A percentile compares a stretch with the other conserved stretches of the same genome.
Conservation (phyloP, 208 protist genomes). For the Acanthamoeba pearcei region DNA sequence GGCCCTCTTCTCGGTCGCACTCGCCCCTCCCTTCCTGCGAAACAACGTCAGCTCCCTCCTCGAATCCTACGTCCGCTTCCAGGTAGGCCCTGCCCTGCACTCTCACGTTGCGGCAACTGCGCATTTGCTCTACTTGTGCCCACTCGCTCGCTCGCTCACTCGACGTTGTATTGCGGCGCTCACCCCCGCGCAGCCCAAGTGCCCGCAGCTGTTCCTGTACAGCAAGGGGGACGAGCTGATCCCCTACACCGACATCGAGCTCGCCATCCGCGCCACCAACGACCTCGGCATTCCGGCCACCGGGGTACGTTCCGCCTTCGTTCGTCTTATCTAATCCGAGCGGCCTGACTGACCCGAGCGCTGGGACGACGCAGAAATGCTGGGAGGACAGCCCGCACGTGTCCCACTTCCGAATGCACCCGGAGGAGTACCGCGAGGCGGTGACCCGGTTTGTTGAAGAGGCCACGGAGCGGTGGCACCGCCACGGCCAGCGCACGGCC, state of each 20-base stretch:
- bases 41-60: slow-evolving; percentile 25
- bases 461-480: not conserved
- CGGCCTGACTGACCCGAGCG: not conserved
- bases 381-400: slow-evolving; percentile 62
- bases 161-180: not conserved
- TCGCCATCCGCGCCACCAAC: not conserved
- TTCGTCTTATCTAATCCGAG: not conserved
- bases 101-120: not conserved
- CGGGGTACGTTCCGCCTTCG: not conserved
- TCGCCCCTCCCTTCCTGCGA: not conserved
- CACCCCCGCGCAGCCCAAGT: not conserved
- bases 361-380: not conserved
- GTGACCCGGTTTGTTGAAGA: not conserved
- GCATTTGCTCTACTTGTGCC: not conserved
- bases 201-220: slow-evolving; percentile 43
- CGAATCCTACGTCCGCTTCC: slow-evolving; percentile 15
- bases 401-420: slow-evolving; percentile 6
- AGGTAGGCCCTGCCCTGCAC: not conserved
- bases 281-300: not conserved
- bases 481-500: not conserved
- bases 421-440: not conserved
- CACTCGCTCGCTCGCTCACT: not conserved
- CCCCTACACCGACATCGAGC: slow-evolving; percentile 42
- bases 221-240: slow-evolving; percentile 48
- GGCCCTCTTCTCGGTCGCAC: not conserved